These are phyloP conservation scores for Blepharisma japonicum DNA, from an alignment of 73 alveolate genomes.

Conservation along the genomic window DNA sequence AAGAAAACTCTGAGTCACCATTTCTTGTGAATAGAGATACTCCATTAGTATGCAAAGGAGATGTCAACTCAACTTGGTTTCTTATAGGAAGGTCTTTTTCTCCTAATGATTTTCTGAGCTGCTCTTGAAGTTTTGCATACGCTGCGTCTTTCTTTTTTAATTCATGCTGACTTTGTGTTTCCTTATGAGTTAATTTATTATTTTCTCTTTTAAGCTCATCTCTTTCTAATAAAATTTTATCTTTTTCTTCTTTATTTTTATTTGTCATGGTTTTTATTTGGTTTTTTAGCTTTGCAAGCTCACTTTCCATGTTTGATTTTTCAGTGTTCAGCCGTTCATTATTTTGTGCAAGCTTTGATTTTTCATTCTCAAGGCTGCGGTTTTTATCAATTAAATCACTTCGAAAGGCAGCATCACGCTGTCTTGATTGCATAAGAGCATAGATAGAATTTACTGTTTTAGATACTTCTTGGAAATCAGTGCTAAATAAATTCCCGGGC, in stretches of 20 bases:
- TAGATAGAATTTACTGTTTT: constrained; percentile 9
- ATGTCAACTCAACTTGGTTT: constrained; percentile 10
- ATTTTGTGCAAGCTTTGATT: neutral
- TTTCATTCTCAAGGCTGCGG: neutral
- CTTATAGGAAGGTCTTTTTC: constrained; percentile 35
- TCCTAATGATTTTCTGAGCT: constrained; percentile 17
- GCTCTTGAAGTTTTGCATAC: constrained; percentile 27
- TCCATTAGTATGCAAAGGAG: constrained; percentile 14
- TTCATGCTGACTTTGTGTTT: constrained; percentile 22
- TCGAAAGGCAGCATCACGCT: constrained; percentile 5
- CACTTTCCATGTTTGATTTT: constrained; percentile 1
- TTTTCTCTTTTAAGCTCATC: constrained; percentile 29
- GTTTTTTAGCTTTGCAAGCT: constrained; percentile 18
- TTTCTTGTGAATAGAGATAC: neutral
- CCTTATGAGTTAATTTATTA: constrained; percentile 4
- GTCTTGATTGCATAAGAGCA: constrained; percentile 7
- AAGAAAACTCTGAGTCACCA: constrained; percentile 28
- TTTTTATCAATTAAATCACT: constrained; percentile 20
- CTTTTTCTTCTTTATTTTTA: constrained; percentile 27
- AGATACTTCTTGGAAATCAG: constrained; percentile 10
- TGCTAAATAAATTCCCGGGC: constrained; percentile 9
- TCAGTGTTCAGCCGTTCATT: neutral
- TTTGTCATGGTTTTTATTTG: neutral
- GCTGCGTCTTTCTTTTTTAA: constrained; percentile 28
- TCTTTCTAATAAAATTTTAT: constrained; percentile 19